Base-by-base conservation (phyloP, 345 rosid species). In the Durio zibethinus region DNA sequence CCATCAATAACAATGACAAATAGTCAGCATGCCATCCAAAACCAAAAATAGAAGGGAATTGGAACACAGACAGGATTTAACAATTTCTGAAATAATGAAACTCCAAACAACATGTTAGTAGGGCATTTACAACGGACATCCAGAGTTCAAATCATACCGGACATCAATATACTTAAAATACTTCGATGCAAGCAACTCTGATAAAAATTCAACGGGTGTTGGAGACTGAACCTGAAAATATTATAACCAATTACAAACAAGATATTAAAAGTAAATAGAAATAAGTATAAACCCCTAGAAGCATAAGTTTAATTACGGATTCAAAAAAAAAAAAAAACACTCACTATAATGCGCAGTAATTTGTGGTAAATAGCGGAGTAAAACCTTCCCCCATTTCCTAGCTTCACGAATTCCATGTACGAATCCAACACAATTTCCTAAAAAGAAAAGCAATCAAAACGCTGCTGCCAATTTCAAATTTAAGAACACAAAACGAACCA, bases 401-500 rank as follows among this genome's bases (percentile, higher is more conserved):
- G 75, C 87, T 89, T 93, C 71, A 91, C 93, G 75, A 91, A 88
- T 69, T 89, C 95, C 97, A 94, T 92, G 29, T 91, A 77, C 1
- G 97, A 78, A 33, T 89, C 98, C 83, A 91, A 77, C 73, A 90
- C 92, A 57, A 94, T 79, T 80, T 91, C 97, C 98, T 94, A 73
- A 61, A 29, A 77, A 43, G 23, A 18, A 45, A 56, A 63, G 18
- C 38, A 43, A 75, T 12, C 15, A 21, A 67, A 12, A 16, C 11
- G 53, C 27, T 21, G 15, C 57, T 18, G 38, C 16, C 56, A 45
- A 47, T n/a, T 45, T 69, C 73, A 69, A 69, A 27, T 42, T 48
- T 67, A 21, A 3, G 4, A 69, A 29, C 2, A 69, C 31, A 8
- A 23, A 14, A 23, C 18, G 1, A 21, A 23, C 67, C 38, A 31